These are phyloP conservation scores for Rhizoclosmatium globosum DNA, from an alignment of 192 early-diverging fungal species.

Conservation along the genomic window DNA sequence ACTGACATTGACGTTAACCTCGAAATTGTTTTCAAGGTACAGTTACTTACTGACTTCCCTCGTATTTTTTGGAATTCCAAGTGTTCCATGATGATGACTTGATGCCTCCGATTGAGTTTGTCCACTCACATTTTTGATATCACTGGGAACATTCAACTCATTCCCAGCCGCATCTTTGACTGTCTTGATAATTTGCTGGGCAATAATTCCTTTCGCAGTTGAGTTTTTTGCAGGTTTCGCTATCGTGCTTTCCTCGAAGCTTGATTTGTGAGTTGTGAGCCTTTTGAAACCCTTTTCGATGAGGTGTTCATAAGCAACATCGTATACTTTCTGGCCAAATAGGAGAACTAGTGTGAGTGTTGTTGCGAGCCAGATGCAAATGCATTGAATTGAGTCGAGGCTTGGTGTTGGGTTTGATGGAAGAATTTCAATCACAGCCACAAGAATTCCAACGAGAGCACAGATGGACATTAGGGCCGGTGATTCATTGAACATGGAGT, in stretches of 20 bases:
- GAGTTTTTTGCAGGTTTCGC: not conserved
- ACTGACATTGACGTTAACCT: too few relatives aligned
- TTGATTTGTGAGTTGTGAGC: not conserved
- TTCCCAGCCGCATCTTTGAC: too few relatives aligned
- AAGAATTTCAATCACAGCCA: not conserved
- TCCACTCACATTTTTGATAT: too few relatives aligned
- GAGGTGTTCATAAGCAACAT: not conserved
- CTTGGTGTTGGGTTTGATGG: not conserved
- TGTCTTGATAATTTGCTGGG: not conserved
- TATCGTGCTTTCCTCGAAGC: too few relatives aligned
- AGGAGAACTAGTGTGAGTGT: not conserved
- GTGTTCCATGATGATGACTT: too few relatives aligned
- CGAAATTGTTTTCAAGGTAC: too few relatives aligned
- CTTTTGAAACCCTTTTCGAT: not conserved
- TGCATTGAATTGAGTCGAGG: not conserved
- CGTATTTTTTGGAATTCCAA: too few relatives aligned
- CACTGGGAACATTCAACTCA: too few relatives aligned
- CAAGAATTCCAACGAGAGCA: constrained; percentile 6
- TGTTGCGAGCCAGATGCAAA: not conserved
- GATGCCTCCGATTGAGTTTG: too few relatives aligned
- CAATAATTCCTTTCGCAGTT: not conserved
- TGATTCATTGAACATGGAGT: constrained; percentile 1
- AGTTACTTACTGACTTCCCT: too few relatives aligned
- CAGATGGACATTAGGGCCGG: not conserved
- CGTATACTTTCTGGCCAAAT: constrained; percentile 1